A percentile compares a stretch with the other conserved stretches of the same genome.
phyloP scores from a whole-genome alignment of 306 rosid genomes.

The Inga laurina region DNA sequence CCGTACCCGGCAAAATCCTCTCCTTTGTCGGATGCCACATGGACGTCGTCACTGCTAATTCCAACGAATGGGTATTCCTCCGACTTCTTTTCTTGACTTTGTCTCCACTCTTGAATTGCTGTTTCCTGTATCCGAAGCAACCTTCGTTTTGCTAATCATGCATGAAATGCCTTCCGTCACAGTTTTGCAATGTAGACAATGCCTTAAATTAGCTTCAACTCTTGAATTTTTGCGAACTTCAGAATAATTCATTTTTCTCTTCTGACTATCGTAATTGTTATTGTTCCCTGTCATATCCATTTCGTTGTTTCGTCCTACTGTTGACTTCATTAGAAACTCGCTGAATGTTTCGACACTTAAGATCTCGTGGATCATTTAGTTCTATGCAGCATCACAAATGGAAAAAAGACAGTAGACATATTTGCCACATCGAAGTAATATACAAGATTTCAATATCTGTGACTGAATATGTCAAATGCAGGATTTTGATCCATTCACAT shows the following conservation, averaged over 20 bases:
- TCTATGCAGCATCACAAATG: not conserved
- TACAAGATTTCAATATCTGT: not conserved
- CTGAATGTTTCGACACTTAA: not conserved
- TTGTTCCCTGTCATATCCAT: not conserved
- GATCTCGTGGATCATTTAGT: not conserved
- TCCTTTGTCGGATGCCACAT: slow-evolving; percentile 90
- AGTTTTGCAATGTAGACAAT: not conserved
- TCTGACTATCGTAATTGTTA: not conserved
- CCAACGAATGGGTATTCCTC: slow-evolving; percentile 71
- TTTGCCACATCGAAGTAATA: not conserved
- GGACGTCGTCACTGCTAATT: slow-evolving; percentile 96
- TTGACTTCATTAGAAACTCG: not conserved
- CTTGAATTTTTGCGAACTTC: not conserved
- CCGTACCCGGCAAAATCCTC: slow-evolving; percentile 65
- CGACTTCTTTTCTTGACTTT: not conserved
- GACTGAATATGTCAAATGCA: slow-evolving; percentile 26
- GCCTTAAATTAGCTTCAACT: not conserved
- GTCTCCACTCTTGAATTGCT: not conserved
- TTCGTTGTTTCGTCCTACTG: not conserved
- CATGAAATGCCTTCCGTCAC: not conserved
- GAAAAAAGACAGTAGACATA: not conserved
- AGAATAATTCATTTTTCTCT: not conserved
- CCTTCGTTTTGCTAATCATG: not conserved
- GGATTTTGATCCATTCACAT: slow-evolving; percentile 93
- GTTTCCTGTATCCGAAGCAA: not conserved